These are phyloP conservation scores for Dryas octopetala DNA, from an alignment of 306 rosid genomes.

Conservation along the genomic window DNA sequence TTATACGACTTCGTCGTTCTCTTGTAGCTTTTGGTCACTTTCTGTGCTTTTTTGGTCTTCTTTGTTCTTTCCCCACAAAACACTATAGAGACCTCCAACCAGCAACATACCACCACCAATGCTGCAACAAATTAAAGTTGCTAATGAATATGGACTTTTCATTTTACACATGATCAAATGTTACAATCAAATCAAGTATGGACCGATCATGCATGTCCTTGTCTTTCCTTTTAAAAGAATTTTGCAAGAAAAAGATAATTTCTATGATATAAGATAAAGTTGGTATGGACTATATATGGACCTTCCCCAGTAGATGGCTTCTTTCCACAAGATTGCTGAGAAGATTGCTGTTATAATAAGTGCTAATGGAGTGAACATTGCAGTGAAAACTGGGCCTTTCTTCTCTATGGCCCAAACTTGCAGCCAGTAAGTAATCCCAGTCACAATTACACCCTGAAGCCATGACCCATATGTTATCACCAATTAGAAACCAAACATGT, in stretches of 20 bases:
- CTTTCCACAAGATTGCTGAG: constrained; percentile 78
- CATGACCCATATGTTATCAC: not conserved
- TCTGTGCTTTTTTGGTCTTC: constrained; percentile 36
- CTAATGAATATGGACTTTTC: not conserved
- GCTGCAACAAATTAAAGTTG: constrained; percentile 37
- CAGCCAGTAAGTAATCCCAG: constrained; percentile 81
- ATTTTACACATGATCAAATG: not conserved
- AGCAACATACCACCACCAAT: constrained; percentile 71
- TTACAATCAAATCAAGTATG: not conserved
- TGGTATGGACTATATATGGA: constrained; percentile 10
- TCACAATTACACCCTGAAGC: constrained; percentile 73
- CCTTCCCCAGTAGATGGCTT: constrained; percentile 80
- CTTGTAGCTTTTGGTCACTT: constrained; percentile 26
- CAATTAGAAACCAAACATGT: too few species aligned
- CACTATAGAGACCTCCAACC: constrained; percentile 73
- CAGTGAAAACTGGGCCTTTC: constrained; percentile 84
- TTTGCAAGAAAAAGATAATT: too few species aligned
- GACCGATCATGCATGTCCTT: not conserved
- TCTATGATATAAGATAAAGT: not conserved
- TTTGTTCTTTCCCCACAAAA: constrained; percentile 82
- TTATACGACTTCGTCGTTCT: constrained; percentile 42
- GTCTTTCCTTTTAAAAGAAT: too few species aligned
- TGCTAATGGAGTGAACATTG: constrained; percentile 84
- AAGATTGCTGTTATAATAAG: constrained; percentile 68
- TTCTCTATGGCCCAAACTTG: constrained; percentile 83